A percentile compares a stretch with the other conserved stretches of the same genome.
These are phyloP conservation scores for Amylocystis lapponica DNA, from an alignment of 768 basidiomycete species.

Conservation along the genomic window DNA sequence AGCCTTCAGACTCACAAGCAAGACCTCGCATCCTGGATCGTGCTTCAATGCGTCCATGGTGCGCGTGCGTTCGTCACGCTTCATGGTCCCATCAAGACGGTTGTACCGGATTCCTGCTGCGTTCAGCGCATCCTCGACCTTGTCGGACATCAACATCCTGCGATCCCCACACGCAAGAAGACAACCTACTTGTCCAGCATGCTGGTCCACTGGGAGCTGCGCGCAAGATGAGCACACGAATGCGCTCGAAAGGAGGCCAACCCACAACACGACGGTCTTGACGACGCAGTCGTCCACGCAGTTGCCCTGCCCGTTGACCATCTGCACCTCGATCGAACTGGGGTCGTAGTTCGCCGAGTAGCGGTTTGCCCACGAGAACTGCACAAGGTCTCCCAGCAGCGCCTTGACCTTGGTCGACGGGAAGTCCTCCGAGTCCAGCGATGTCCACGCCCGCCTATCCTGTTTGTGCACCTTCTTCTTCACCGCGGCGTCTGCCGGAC, in stretches of 20 bases:
- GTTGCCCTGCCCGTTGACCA: conserved; percentile 71
- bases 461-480: conserved; percentile 57
- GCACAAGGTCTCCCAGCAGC: conserved; percentile 72
- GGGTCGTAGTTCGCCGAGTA: conserved; percentile 86
- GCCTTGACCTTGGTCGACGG: conserved; percentile 88
- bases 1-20: conserved; percentile 93
- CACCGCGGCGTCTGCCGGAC: conserved; percentile 28
- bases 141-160: conserved; percentile 22
- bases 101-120: conserved; percentile 80
- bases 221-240: conserved; percentile 8
- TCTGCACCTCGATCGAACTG: conserved; percentile 61
- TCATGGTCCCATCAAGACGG: conserved; percentile 96
- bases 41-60: conserved; percentile 91
- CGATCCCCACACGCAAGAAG: conserved; percentile 3
- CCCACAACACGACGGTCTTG: conserved; percentile 96
- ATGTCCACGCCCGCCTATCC: conserved; percentile 62
- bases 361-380: conserved; percentile 80
- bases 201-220: conserved; percentile 88
- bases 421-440: conserved; percentile 45
- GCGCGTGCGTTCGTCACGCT: conserved; percentile 83
- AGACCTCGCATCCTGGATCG: conserved; percentile 87
- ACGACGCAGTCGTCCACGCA: conserved; percentile 61
- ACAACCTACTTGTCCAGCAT: conserved; percentile 81
- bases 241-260: too few relatives aligned
- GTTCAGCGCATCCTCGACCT: conserved; percentile 87